Evolutionary conservation across 306 rosid genomes (phyloP), one percentile per base, ranked within the genome.

Genomic region (Cucumis melo): DNA sequence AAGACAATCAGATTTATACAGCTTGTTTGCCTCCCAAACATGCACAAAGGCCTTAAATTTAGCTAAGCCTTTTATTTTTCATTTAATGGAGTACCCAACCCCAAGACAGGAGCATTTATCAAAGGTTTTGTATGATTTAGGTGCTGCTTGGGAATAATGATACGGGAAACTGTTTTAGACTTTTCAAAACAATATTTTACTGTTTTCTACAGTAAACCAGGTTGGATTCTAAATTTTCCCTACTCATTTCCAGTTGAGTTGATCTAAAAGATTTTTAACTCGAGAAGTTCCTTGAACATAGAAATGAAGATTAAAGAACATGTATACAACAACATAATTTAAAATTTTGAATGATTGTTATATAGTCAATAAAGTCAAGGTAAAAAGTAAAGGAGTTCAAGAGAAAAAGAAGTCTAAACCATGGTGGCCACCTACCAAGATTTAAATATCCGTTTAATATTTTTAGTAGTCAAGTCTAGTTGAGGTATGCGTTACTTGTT

Each of bases 121-220:
- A 72, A 42, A 48, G 60, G 76, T 27, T 48, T 72, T 48, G 76
- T 50, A 50, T 72, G 59, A 72, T 72, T 72, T 72, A 24, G 41
- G 24, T 50, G 56, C 56, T 42, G 74, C 56, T 68, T 13, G 38
- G 56, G 12, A 68, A 68, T 68, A 44, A 68, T 68, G 56, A 68
- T 68, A 68, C 21, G 55, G n/a, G n/a, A 7, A 68, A 44, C 56
- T 68, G 74, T 44, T 42, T 68, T 67, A 13, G 13, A 44, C 34
- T 68, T 8, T 14, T 23, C n/a, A 21, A 42, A 68, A 44, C 74
- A 44, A 68, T 42, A 68, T 44, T 65, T 44, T 23, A 21, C 74
- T 68, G n/a, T 68, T 42, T 42, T 44, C 34, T 68, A 44, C 74
- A 44, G 74, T 21, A 68, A 44, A 42, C 74, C 74, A 68, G 56